Percentiles rank a stretch among this genome's conserved stretches.
These are phyloP conservation scores for Talaromyces rugulosus DNA, from an alignment of 2,329 filamentous ascomycete species.

Conservation along the genomic window DNA sequence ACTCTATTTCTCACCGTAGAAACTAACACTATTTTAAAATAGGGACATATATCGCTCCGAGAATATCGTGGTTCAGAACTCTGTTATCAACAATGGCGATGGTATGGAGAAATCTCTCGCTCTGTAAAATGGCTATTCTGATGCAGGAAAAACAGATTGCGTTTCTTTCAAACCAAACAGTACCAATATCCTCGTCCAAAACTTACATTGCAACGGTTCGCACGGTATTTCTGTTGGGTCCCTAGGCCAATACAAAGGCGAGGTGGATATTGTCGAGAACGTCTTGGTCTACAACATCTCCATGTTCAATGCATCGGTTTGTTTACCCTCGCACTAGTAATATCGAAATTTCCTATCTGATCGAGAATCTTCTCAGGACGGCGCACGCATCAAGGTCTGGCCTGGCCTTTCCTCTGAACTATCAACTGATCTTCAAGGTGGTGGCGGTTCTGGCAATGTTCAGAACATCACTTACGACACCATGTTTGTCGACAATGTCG, in stretches of 20 bases:
- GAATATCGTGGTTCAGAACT: conserved; percentile 64
- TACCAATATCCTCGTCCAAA: conserved; percentile 64
- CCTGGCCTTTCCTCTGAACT: conserved; percentile 54
- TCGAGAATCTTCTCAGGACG: conserved; percentile 43
- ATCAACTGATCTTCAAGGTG: conserved; percentile 59
- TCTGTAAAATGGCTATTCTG: background rate
- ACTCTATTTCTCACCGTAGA: background rate
- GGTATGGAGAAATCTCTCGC: conserved; percentile 28
- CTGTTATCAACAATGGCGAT: conserved; percentile 60
- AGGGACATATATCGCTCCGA: conserved; percentile 50
- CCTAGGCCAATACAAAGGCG: conserved; percentile 61
- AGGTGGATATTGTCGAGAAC: conserved; percentile 65
- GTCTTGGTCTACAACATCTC: conserved; percentile 60
- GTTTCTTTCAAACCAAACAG: conserved; percentile 72
- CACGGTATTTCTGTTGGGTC: conserved; percentile 72
- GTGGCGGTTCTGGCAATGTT: conserved; percentile 60
- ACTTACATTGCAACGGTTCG: conserved; percentile 63
- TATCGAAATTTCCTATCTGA: conserved; percentile 35
- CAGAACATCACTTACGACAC: conserved; percentile 64
- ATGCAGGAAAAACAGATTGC: conserved; percentile 48
- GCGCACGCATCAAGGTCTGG: conserved; percentile 72
- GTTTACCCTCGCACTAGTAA: conserved; percentile 21
- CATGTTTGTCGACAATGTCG: conserved; percentile 59
- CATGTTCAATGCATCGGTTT: conserved; percentile 51
- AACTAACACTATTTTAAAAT: background rate